Evolutionary conservation across 176 grass and related monocot genomes (phyloP), one percentile per base, ranked within the genome.

Genomic region (Avena sativa): DNA sequence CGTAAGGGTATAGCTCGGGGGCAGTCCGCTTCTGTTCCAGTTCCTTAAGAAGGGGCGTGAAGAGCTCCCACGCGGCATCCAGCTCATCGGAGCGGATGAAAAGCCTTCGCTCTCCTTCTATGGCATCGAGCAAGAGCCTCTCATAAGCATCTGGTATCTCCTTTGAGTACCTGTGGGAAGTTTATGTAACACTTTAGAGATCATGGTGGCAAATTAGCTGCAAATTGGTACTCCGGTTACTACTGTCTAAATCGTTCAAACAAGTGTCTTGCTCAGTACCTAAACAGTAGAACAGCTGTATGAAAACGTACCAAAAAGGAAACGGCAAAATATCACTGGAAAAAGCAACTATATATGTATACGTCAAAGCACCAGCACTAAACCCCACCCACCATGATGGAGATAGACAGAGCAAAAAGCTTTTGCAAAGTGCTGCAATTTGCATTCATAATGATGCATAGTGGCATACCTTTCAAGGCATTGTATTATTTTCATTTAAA

Each of bases 1-100:
- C 96, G 1, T 98, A 95, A 51, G 96, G 93, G 55, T 98, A 98
- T 8, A 98, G 56, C 62, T 98, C 96, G 0, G 96, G 93, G 75
- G 88, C 85, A 5, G 86, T 95, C 26, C 74, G 79, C 78, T 92
- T 98, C 84, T 95, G 90, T 74, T 98, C 96, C 74, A 98, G 49
- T 20, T 91, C 93, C 84, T 95, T 92, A 8, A 98, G 85, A 11
- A 98, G 81, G 23, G 96, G 93, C 0, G 96, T 95, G 88, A 98
- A 98, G 60, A 98, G 91, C 9, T 63, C 79, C 96, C 96, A 98
- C 44, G 96, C 96, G 79, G 96, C 96, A 66, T 95, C 93, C 81
- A 98, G 66, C 86, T 98, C 96, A n/a, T 98, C 96, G 1, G 96
- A 98, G 4, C 96, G 93, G 86, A 98, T 98, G 84, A 98, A 98